Percentiles rank a stretch among this genome's conserved stretches.
phyloP scores from a whole-genome alignment of 108 stramenopile genomes.

The Cyclotella distinguenda region DNA sequence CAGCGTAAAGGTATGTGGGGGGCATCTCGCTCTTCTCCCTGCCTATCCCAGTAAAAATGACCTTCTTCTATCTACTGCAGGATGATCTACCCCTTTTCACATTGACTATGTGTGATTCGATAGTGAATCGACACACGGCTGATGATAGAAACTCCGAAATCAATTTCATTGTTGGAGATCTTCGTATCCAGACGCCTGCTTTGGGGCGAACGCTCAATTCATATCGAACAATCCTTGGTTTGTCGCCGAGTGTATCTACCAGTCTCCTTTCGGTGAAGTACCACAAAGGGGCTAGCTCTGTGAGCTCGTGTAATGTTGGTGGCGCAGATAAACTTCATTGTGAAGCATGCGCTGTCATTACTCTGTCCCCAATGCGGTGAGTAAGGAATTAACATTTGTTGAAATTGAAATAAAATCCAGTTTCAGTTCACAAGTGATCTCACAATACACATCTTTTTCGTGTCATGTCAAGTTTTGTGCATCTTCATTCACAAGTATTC shows the following conservation, averaged over 20 bases:
- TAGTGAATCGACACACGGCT: slow-evolving; percentile 40
- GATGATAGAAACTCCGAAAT: slow-evolving; percentile 32
- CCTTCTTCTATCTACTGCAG: background rate
- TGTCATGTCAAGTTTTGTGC: slow-evolving; percentile 51
- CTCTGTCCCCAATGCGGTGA: slow-evolving; percentile 67
- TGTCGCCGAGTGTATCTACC: slow-evolving; percentile 56
- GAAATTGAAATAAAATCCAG: too few species aligned
- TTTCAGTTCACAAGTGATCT: too few species aligned
- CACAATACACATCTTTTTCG: too few species aligned
- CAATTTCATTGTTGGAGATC: slow-evolving; percentile 62
- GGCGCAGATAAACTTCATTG: slow-evolving; percentile 32
- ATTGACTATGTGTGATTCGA: slow-evolving; percentile 64
- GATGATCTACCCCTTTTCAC: slow-evolving; percentile 81
- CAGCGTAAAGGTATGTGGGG: slow-evolving; percentile 42
- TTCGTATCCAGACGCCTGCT: slow-evolving; percentile 55
- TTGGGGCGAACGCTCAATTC: slow-evolving; percentile 36
- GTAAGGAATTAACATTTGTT: background rate
- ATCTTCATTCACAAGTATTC: slow-evolving; percentile 77
- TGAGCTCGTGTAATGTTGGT: slow-evolving; percentile 36
- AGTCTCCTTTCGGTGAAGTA: slow-evolving; percentile 76
- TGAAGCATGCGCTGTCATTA: slow-evolving; percentile 65
- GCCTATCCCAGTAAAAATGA: background rate
- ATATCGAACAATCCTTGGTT: slow-evolving; percentile 76
- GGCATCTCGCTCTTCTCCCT: background rate
- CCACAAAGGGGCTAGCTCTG: slow-evolving; percentile 50